Base-by-base conservation (phyloP, 805 yeast genomes). In the Cephaloascus fragrans region DNA sequence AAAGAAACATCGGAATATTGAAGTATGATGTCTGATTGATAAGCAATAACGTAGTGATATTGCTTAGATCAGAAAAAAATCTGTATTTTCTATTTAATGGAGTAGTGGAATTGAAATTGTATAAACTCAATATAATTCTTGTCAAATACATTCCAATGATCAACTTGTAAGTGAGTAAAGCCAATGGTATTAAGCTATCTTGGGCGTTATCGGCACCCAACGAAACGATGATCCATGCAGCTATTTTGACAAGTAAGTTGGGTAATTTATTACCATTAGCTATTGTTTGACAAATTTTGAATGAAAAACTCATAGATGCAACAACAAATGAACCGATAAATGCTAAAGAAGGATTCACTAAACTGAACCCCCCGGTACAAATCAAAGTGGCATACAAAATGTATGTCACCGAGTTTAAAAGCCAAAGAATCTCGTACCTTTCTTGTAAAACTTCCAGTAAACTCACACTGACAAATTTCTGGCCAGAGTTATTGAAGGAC, bases 401-500 rank as follows among this genome's bases (percentile, higher is more conserved):
- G 48, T 53, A 73, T 2, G 83, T 68, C 3, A 64, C 4, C 0
- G 64, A 37, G 16, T 69, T 65, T 8, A 79, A 47, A 2, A 44
- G 29, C 88, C 88, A 79, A 29, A 72, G 59, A 9, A 67, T 17
- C 1, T 42, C 37, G 1, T 59, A 38, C 42, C 61, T 43, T 0
- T 48, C 44, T 6, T 55, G 45, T 2, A 88, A 51, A 32, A 61
- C 61, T 1, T 67, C 53, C 0, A 75, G 64, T 3, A 82, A 47
- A 32, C 77, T 77, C 36, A 65, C 56, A 16, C 69, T 69, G 14
- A 73, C 67, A 34, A 71, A 80, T 47, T 93, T 93, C 51, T 89
- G 97, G 1, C 97, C 97, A 38, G 90, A 77, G 47, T 81, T 82
- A 51, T 82, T 84, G 95, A 96, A 93, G 2, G 86, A 81, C 40